Conservation (phyloP, 1,284 basidiomycete genomes). For the Amylostereum chailletii region DNA sequence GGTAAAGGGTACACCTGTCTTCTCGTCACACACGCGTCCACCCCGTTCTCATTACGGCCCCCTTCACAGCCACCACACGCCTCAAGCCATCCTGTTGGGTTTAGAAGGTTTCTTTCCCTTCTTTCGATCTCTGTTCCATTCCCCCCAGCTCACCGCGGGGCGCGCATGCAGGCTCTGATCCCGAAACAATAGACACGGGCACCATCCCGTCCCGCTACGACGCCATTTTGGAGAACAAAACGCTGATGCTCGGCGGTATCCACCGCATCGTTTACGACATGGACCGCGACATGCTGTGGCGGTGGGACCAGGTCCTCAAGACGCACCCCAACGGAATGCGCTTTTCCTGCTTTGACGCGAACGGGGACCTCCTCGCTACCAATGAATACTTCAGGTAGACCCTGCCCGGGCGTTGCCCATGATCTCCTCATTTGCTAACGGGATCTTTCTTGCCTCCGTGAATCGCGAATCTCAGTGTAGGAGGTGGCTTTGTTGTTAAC, state of each 20-base stretch:
- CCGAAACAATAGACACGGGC: conserved; percentile 80
- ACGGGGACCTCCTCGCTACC: conserved; percentile 84
- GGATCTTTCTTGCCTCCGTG: neutral
- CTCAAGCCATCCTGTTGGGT: conserved; percentile 87
- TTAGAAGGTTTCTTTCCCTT: conserved; percentile 57
- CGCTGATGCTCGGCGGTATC: conserved; percentile 62
- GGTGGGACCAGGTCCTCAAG: conserved; percentile 75
- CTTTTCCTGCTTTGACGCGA: conserved; percentile 76
- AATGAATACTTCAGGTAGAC: conserved; percentile 84
- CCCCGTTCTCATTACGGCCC: conserved; percentile 1
- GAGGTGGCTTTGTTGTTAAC: conserved; percentile 88
- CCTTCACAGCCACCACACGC: conserved; percentile 71
- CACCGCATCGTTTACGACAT: conserved; percentile 78
- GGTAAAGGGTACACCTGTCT: conserved; percentile 67
- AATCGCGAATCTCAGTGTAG: conserved; percentile 43
- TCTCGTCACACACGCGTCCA: conserved; percentile 1
- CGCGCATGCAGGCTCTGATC: conserved; percentile 50
- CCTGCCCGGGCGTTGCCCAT: conserved; percentile 2
- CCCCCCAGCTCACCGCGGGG: neutral
- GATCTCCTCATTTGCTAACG: conserved; percentile 1
- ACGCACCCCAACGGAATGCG: conserved; percentile 89
- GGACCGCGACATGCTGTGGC: conserved; percentile 87
- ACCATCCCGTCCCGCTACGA: conserved; percentile 70
- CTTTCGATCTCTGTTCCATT: neutral
- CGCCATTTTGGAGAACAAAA: conserved; percentile 57